Evolutionary conservation across 2,329 filamentous ascomycete species (phyloP).

Genomic region (Pseudopithomyces chartarum): DNA sequence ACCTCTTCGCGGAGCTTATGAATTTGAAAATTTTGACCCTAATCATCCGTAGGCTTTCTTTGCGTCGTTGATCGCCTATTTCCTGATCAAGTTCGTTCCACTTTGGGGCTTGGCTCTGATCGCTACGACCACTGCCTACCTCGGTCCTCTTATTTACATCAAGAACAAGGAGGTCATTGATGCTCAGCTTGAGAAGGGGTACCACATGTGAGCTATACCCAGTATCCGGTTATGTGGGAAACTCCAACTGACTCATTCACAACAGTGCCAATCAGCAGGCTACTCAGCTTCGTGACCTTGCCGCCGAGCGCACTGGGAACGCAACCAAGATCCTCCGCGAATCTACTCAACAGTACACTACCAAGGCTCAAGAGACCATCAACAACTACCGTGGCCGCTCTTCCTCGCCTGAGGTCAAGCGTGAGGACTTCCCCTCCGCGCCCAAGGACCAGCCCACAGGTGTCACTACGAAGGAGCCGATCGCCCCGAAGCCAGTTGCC

Average conservation of each 20-base stretch:
- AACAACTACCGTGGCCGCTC: constrained; percentile 46
- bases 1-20: too few species aligned
- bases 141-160: constrained; percentile 66
- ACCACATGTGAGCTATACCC: constrained; percentile 45
- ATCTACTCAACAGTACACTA: constrained; percentile 64
- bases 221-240: background rate
- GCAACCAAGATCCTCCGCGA: constrained; percentile 63
- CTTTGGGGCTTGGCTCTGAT: constrained; percentile 67
- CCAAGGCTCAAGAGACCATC: constrained; percentile 61
- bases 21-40: background rate
- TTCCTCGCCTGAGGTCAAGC: constrained; percentile 43
- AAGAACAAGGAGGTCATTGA: constrained; percentile 70
- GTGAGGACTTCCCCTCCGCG: constrained; percentile 36
- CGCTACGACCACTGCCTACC: constrained; percentile 60
- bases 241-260: background rate
- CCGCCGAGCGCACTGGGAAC: constrained; percentile 63
- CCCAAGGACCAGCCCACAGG: constrained; percentile 27
- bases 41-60: constrained; percentile 58
- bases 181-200: constrained; percentile 60
- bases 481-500: constrained; percentile 13
- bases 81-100: constrained; percentile 69
- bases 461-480: constrained; percentile 16
- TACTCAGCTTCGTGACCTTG: constrained; percentile 63
- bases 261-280: constrained; percentile 59
- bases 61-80: constrained; percentile 64